Base-by-base conservation (phyloP, 176 grass and related monocot species). In the Puccinellia tenuiflora region DNA sequence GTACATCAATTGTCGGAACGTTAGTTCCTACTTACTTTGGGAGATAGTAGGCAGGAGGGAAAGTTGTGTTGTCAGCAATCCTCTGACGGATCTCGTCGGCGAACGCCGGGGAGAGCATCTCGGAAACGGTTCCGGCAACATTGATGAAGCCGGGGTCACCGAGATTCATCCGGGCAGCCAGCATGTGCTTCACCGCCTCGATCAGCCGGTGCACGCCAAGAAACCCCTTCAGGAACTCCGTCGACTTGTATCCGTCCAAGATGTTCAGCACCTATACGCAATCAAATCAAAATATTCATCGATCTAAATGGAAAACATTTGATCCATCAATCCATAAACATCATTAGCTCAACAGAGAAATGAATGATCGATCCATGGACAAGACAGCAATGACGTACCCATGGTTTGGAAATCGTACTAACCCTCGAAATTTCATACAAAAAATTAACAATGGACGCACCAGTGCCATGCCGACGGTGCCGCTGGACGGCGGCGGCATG, bases 401-500 rank as follows among this genome's bases (percentile, higher is more conserved):
- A n/a, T n/a, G n/a, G n/a, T n/a, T n/a, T n/a, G n/a, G n/a, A n/a
- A n/a, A n/a, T n/a, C n/a, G n/a, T n/a, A n/a, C n/a, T 48, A 48
- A 4, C 15, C 0, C 46, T 16, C 15, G 15, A 48, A 48, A 16
- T 5, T 47, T 16, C 45, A 48, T 48, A 1, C 3, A 46, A 46
- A 40, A 4, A 48, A 47, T 48, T 3, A 17, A 48, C 0, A 48
- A 48, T 48, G 46, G 15, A 48, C 46, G 46, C 17, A 48, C 46
- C 46, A 98, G 16, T 18, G 90, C 56, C 79, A 94, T 64, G 16
- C 95, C 90, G 28, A 91, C 86, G 12, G 92, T 91, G 84, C 95
- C 95, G 47, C 90, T 92, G 25, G 95, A 98, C 37, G 95, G 95
- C 22, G 92, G 95, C 34, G 90, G 95, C 95, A 94, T 94, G 26